Evolutionary conservation across 1,284 basidiomycete species (phyloP), one percentile per base, ranked within the genome.

Genomic region (Heterobasidion annosum): DNA sequence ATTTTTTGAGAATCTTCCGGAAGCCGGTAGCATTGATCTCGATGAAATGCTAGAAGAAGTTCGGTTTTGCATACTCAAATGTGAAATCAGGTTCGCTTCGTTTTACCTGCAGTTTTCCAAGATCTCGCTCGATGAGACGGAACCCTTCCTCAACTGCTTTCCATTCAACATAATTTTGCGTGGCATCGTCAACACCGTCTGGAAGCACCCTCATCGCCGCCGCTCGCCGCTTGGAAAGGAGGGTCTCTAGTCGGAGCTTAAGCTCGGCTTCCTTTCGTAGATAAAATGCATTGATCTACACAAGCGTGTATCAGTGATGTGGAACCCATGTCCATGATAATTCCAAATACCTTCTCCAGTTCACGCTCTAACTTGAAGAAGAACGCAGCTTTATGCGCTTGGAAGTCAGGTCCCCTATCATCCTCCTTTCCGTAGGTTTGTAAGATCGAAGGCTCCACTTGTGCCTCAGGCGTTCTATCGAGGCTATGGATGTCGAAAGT

Each of bases 351-450:
- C 84, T 99, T 99, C 74, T 99, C 97, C 18, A 99, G 76, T 70
- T 99, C 97, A 35, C 97, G 81, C 70, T 98, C 96, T 1, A 99
- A 81, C 67, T 96, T 98, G 81, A 98, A 99, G 78, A 99, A 99
- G 79, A 98, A 99, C 1, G 94, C 93, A 18, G 96, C 92, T 65
- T 96, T 93, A 74, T 98, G 93, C 15, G 93, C 92, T 64, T 90
- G 90, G 64, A 96, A 93, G 65, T 88, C 82, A 7, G 83, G 76
- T 0, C 86, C 82, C 53, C 87, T 72, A 59, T 85, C 84, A 48
- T 79, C 77, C 65, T 89, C 85, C 60, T 82, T 78, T 15, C 76
- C 77, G 8, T 82, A 75, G 4, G 77, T 71, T 40, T 80, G 73
- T 57, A 85, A 78, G 54, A 87, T 74, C 32, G 81, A 79, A 10